phyloP scores from a whole-genome alignment of 768 basidiomycete species.

The Amanita polypyramis region DNA sequence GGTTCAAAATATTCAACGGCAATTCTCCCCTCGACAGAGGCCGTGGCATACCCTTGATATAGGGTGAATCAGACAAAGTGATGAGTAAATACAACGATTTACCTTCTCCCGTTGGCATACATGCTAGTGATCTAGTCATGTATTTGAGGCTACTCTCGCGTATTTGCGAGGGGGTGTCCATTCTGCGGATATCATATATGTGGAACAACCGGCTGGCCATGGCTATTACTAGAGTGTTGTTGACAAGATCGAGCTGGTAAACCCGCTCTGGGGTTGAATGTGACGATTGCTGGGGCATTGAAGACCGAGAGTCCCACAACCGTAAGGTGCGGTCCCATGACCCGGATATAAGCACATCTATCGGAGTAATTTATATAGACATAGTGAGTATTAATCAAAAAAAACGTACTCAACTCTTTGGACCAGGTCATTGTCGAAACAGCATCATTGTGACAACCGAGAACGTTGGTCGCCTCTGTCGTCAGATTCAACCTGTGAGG shows the following conservation, averaged over 20 bases:
- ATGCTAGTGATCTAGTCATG: slow-evolving; percentile 84
- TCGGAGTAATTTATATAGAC: not conserved
- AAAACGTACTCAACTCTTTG: not conserved
- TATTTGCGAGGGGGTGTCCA: slow-evolving; percentile 65
- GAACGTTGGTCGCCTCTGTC: slow-evolving; percentile 56
- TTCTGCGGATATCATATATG: slow-evolving; percentile 79
- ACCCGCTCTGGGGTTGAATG: slow-evolving; percentile 73
- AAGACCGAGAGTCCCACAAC: slow-evolving; percentile 75
- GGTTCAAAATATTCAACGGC: slow-evolving; percentile 97
- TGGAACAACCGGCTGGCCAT: slow-evolving; percentile 88
- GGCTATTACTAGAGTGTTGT: slow-evolving; percentile 76
- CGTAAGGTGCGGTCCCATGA: slow-evolving; percentile 90
- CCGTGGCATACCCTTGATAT: slow-evolving; percentile 74
- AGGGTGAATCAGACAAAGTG: not conserved
- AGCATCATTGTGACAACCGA: slow-evolving; percentile 76
- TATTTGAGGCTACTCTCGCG: slow-evolving; percentile 93
- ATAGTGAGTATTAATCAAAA: not conserved
- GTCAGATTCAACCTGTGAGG: slow-evolving; percentile 60
- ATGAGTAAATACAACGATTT: slow-evolving; percentile 9
- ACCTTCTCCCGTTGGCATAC: slow-evolving; percentile 93
- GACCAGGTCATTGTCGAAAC: slow-evolving; percentile 63
- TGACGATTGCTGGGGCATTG: slow-evolving; percentile 45
- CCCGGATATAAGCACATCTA: slow-evolving; percentile 72
- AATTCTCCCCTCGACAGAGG: slow-evolving; percentile 91
- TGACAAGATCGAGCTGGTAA: slow-evolving; percentile 74